Conservation (phyloP, 495 filamentous ascomycete species). For the Aspergillus carlsbadensis region DNA sequence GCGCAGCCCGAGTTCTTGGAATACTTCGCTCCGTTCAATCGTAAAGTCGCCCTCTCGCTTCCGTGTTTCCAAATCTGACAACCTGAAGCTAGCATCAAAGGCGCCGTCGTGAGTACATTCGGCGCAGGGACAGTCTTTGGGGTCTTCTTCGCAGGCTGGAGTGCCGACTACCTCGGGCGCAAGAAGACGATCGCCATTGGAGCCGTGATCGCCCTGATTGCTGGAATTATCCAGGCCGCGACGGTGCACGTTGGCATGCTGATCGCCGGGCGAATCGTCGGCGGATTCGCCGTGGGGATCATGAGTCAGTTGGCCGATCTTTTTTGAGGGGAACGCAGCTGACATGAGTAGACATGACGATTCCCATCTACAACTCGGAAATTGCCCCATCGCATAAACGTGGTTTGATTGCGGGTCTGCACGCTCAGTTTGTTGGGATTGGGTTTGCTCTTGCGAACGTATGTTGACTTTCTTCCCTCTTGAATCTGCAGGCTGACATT, state of each 20-base stretch:
- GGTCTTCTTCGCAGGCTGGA: slow-evolving; percentile 12
- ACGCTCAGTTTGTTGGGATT: slow-evolving; percentile 13
- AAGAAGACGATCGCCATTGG: slow-evolving; percentile 12
- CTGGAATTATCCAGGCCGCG: slow-evolving; percentile 10
- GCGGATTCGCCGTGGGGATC: slow-evolving; percentile 9
- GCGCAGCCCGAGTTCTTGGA: slow-evolving; percentile 5
- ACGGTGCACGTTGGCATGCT: slow-evolving; percentile 10
- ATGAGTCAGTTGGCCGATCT: background rate
- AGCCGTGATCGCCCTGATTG: slow-evolving; percentile 6
- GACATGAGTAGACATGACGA: slow-evolving; percentile 4
- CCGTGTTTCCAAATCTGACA: background rate
- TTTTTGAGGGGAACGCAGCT: background rate
- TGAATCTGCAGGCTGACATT: background rate
- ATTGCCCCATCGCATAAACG: slow-evolving; percentile 13
- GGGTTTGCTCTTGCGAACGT: slow-evolving; percentile 13
- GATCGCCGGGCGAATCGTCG: slow-evolving; percentile 9
- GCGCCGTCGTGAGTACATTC: slow-evolving; percentile 5
- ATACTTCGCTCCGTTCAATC: slow-evolving; percentile 7
- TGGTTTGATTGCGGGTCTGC: slow-evolving; percentile 12
- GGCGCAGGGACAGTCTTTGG: slow-evolving; percentile 11
- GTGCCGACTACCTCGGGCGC: slow-evolving; percentile 10
- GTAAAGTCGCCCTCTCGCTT: background rate
- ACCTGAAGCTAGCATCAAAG: slow-evolving; percentile 4
- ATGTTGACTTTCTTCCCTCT: background rate
- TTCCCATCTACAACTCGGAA: slow-evolving; percentile 13